Percentiles rank a stretch among this genome's conserved stretches.
Conservation (phyloP, 2,329 filamentous ascomycete species). For the Penicillium palitans region DNA sequence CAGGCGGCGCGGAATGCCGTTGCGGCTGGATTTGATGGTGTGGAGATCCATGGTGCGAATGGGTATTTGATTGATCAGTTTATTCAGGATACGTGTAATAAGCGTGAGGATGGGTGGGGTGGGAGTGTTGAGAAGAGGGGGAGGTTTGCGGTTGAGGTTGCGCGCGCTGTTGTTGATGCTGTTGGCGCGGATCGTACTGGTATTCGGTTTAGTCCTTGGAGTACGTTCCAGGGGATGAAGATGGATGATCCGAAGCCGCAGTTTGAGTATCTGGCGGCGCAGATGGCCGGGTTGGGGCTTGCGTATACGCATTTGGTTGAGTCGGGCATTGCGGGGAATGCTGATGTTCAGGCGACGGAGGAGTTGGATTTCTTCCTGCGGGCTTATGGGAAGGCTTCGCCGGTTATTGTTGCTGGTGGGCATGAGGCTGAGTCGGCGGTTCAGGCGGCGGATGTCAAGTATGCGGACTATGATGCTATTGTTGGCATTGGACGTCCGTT, state of each 20-base stretch:
- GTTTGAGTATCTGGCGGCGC: slow-evolving; percentile 58
- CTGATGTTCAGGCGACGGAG: slow-evolving; percentile 36
- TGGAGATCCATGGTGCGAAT: slow-evolving; percentile 53
- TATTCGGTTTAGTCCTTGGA: slow-evolving; percentile 51
- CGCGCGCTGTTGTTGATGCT: slow-evolving; percentile 43
- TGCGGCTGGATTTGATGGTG: slow-evolving; percentile 55
- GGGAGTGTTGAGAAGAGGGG: slow-evolving; percentile 48
- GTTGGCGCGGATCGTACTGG: slow-evolving; percentile 49
- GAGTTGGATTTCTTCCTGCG: slow-evolving; percentile 49
- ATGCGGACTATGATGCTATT: slow-evolving; percentile 32
- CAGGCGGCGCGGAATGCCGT: slow-evolving; percentile 54
- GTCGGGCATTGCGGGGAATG: slow-evolving; percentile 47
- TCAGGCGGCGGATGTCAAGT: slow-evolving; percentile 36
- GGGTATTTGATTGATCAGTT: slow-evolving; percentile 57
- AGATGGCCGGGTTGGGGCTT: slow-evolving; percentile 54
- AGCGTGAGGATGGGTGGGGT: slow-evolving; percentile 52
- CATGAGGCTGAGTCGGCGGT: slow-evolving; percentile 45
- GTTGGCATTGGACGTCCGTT: slow-evolving; percentile 47
- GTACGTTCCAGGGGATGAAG: slow-evolving; percentile 50
- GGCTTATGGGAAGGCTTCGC: slow-evolving; percentile 43
- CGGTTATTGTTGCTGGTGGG: slow-evolving; percentile 54
- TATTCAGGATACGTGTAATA: slow-evolving; percentile 49
- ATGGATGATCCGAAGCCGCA: slow-evolving; percentile 65
- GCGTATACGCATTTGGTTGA: slow-evolving; percentile 65
- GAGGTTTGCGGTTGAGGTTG: slow-evolving; percentile 57